Evolutionary conservation across 129 eudicot species (phyloP), one percentile per base, ranked within the genome.

Genomic region (Centella asiatica): DNA sequence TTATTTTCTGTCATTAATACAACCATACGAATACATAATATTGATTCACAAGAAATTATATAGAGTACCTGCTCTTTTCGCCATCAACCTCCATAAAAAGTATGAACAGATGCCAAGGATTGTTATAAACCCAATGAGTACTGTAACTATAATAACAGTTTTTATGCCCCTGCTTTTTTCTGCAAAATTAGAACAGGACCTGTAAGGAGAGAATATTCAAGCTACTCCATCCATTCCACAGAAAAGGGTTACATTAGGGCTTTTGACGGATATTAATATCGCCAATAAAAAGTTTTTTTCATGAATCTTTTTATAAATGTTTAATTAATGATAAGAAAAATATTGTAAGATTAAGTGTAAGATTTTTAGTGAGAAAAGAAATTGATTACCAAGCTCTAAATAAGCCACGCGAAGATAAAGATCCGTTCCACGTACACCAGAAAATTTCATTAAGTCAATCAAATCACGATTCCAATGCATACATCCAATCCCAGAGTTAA

Each of bases 391-490:
- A 17, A 84, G 42, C 77, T 88, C 96, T 17, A 84, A 77, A 22
- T 33, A n/a, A 5, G 88, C 80, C 0, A 84, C 67, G 28, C 93
- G 96, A 66, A 84, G 37, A 36, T 52, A 84, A 60, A 88, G 68
- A 9, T 77, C 49, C 59, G 65, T 73, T 4, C 95, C 92, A 0
- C 88, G 93, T 18, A 78, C 67, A 13, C 26, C 73, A 74, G 68
- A 40, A 23, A 83, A 81, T n/a, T 63, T 77, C 61, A 80, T 83
- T 26, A 84, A 33, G 59, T 88, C 94, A 63, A 79, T 61, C 76
- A 88, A 67, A 39, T 79, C 70, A 55, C 77, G 72, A 18, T 57
- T 61, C 96, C 96, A 88, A 25, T 62, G 72, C 85, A 88, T 78
- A 62, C 96, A 88, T 33, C 80, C 82, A 11, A 79, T 69, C 15